Conservation (phyloP, 2,329 filamentous ascomycete genomes). For the Macrophomina pseudophaseolina region DNA sequence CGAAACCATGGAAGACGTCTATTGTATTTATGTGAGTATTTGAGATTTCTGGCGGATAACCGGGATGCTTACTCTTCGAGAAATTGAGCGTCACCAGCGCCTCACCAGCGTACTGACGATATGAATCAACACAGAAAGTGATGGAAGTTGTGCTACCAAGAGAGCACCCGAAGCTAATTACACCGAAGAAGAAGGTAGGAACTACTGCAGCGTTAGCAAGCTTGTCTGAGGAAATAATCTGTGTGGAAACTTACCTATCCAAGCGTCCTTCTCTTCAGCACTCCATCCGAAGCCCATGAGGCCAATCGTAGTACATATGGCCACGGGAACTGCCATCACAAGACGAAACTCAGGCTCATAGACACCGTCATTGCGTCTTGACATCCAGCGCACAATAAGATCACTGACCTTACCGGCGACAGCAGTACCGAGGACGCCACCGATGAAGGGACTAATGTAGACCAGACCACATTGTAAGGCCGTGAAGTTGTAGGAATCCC, state of each 20-base stretch:
- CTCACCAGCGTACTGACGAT: constrained; percentile 91
- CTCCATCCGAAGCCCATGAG: constrained; percentile 98
- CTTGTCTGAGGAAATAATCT: background rate
- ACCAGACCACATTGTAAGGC: constrained; percentile 82
- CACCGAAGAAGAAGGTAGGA: constrained; percentile 89
- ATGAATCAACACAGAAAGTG: constrained; percentile 92
- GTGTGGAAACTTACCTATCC: constrained; percentile 60
- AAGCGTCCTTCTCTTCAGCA: constrained; percentile 72
- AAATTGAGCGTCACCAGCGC: constrained; percentile 94
- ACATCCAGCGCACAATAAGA: constrained; percentile 80
- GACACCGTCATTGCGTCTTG: constrained; percentile 83
- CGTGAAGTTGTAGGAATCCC: constrained; percentile 76
- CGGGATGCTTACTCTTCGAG: constrained; percentile 69
- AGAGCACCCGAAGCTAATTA: constrained; percentile 90
- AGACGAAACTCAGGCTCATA: constrained; percentile 95
- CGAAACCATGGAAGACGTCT: constrained; percentile 84
- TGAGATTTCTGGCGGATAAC: background rate
- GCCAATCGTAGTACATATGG: constrained; percentile 78
- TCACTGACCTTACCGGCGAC: constrained; percentile 90
- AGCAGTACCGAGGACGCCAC: constrained; percentile 86
- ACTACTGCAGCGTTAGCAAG: constrained; percentile 50
- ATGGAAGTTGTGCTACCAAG: constrained; percentile 90
- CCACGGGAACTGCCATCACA: constrained; percentile 82
- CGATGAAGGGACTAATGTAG: constrained; percentile 88
- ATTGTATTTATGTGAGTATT: background rate